Percentiles rank a stretch among this genome's conserved stretches.
phyloP scores from a whole-genome alignment of 768 basidiomycete species.

The Lactarius akahatsu region DNA sequence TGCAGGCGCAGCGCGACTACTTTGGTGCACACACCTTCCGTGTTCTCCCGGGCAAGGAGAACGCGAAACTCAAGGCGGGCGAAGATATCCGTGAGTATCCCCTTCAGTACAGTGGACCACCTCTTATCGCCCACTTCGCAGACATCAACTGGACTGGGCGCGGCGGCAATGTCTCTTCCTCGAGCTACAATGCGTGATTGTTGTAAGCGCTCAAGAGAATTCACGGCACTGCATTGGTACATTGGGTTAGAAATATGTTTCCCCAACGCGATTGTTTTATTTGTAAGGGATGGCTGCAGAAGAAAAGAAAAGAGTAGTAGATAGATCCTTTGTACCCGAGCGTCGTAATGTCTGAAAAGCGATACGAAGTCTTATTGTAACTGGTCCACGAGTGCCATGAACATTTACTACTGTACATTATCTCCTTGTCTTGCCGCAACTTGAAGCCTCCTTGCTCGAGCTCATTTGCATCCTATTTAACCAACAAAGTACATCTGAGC shows the following conservation, averaged over 20 bases:
- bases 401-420: neutral
- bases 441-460: neutral
- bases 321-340: slow-evolving; percentile 19
- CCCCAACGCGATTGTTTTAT: neutral
- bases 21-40: slow-evolving; percentile 99
- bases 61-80: slow-evolving; percentile 71
- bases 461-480: neutral
- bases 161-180: slow-evolving; percentile 91
- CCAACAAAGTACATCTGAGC: neutral
- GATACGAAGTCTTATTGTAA: slow-evolving; percentile 3
- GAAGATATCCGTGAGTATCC: slow-evolving; percentile 80
- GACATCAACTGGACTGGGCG: slow-evolving; percentile 99
- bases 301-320: slow-evolving; percentile 19
- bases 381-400: neutral
- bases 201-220: neutral
- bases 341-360: slow-evolving; percentile 13
- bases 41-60: slow-evolving; percentile 90
- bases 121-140: slow-evolving; percentile 32
- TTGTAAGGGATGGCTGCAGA: neutral
- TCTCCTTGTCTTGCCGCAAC: neutral
- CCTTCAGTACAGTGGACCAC: neutral
- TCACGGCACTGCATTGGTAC: neutral
- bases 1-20: slow-evolving; percentile 98
- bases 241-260: slow-evolving; percentile 12
- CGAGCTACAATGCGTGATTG: slow-evolving; percentile 69